Base-by-base conservation (phyloP, 495 filamentous ascomycete genomes). In the Penicillium psychrofluorescens region DNA sequence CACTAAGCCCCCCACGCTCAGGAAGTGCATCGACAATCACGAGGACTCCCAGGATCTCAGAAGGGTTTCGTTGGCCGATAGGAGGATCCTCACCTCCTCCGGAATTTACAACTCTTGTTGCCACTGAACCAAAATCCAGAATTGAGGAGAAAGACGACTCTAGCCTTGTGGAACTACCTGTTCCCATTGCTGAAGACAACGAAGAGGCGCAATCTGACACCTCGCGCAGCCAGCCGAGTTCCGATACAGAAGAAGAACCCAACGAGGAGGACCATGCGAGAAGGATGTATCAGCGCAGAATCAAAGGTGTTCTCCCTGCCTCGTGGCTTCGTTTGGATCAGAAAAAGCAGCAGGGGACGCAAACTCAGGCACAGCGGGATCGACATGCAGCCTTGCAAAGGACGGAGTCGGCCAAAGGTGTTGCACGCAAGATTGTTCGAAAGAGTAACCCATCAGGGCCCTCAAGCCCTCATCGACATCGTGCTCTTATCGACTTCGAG, bases 281-380 rank as follows among this genome's bases (percentile, higher is more conserved):
- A 47, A 56, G 54, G 40, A 53, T 70, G 11, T 22, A 22, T 6
- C 65, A 75, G 34, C 75, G 70, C 36, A 79, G 66, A 45, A 91
- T 91, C 36, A 81, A 80, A 42, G 90, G 90, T 31, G 89, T 95
- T 11, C 74, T 97, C 35, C 90, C 91, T 31, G 91, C 91, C 6
- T 96, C 91, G 4, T 95, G 85, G 84, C 72, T 94, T 36, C 79
- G 85, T 49, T 68, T 97, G 33, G 82, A 95, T 53, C 58, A 64
- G 45, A 50, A 72, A 54, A 53, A 72, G 31, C 56, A 64, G 11
- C 37, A 50, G 33, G 62, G 66, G 44, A 55, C 70, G 60, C 50
- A 66, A 41, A 59, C 46, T 35, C 49, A 49, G 14, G 35, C 39
- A 1, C 60, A 63, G 34, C 45, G 38, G 27, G 49, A 55, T 28